These are phyloP conservation scores for Petunia secreta DNA, from an alignment of 257 asterid species.

Conservation along the genomic window DNA sequence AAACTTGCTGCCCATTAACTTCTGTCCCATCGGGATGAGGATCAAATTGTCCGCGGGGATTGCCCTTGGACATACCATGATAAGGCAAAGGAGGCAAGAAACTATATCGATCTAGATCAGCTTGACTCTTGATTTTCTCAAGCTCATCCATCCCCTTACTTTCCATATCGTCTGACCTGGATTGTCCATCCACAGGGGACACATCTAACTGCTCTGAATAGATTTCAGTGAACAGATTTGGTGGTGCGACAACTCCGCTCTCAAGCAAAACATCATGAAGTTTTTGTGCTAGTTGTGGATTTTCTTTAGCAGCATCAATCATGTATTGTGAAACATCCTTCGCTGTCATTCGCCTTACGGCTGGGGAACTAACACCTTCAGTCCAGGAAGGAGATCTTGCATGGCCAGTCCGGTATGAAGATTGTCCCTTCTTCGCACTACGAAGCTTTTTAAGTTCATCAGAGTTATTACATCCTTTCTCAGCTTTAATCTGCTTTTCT, in stretches of 20 bases:
- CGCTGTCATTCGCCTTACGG: constrained; percentile 73
- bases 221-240: constrained; percentile 76
- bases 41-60: constrained; percentile 42
- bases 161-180: constrained; percentile 43
- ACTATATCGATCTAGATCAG: constrained; percentile 44
- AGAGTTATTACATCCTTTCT: constrained; percentile 27
- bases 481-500: constrained; percentile 28
- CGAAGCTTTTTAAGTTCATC: constrained; percentile 39
- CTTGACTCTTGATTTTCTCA: constrained; percentile 37
- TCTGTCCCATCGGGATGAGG: constrained; percentile 43
- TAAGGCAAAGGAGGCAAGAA: constrained; percentile 80
- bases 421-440: constrained; percentile 38
- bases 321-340: constrained; percentile 90
- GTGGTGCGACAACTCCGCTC: constrained; percentile 98
- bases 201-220: constrained; percentile 54
- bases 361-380: constrained; percentile 92
- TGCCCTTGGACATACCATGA: constrained; percentile 53
- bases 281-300: constrained; percentile 90
- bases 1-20: constrained; percentile 38
- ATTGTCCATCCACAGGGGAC: constrained; percentile 41
- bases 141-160: constrained; percentile 43
- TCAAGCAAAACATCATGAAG: constrained; percentile 90
- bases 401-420: constrained; percentile 50
- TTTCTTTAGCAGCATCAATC: constrained; percentile 96
- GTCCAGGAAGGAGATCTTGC: constrained; percentile 81